phyloP scores from a whole-genome alignment of 441 rosid species.

The Pelargonium fulgidum region DNA sequence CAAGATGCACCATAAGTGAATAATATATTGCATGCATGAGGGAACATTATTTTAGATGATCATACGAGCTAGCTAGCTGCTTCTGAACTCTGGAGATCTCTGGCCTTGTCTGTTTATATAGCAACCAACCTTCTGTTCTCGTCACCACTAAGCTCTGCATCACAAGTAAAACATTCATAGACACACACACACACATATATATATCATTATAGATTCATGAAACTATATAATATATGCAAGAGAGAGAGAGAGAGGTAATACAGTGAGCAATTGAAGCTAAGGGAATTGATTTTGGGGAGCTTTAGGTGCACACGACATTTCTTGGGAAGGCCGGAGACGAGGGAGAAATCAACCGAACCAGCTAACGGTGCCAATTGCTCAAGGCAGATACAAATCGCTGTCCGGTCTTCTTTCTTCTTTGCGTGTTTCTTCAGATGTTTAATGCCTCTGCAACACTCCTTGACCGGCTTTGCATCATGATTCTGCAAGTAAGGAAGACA shows the following conservation, averaged over 20 bases:
- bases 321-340: background rate
- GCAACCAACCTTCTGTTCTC: too few species aligned
- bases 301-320: background rate
- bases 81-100: too few species aligned
- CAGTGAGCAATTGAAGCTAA: background rate
- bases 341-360: background rate
- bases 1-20: too few species aligned
- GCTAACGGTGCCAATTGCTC: background rate
- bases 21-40: too few species aligned
- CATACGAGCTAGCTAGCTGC: too few species aligned
- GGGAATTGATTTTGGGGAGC: background rate
- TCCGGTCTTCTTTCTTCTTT: conserved; percentile 7
- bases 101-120: too few species aligned
- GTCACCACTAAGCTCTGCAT: too few species aligned
- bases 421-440: conserved; percentile 1
- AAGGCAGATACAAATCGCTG: background rate
- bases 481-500: background rate
- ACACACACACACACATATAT: too few species aligned
- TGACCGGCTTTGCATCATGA: background rate
- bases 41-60: too few species aligned
- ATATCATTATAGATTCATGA: too few species aligned
- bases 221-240: background rate
- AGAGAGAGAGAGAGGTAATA: background rate
- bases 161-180: too few species aligned
- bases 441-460: conserved; percentile 3